Evolutionary conservation across 768 basidiomycete species (phyloP).

Genomic region (Candolleomyces efflorescens): DNA sequence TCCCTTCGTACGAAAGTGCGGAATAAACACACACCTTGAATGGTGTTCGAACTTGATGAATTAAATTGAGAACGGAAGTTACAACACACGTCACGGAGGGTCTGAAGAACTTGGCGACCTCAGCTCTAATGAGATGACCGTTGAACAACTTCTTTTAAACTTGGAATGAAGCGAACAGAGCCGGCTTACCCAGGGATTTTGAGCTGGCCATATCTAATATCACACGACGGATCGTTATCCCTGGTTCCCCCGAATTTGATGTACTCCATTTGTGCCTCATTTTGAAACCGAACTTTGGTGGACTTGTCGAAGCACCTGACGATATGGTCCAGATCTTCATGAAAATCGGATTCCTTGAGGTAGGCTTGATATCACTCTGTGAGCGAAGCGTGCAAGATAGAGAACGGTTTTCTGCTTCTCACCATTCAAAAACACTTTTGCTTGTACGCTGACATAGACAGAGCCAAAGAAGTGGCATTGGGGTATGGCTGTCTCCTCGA

Average conservation of each 20-base stretch:
- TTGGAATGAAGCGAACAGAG: not conserved
- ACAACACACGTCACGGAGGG: constrained; percentile 17
- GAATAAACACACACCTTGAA: constrained; percentile 8
- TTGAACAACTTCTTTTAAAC: too few relatives aligned
- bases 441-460: constrained; percentile 40
- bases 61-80: constrained; percentile 12
- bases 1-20: not conserved
- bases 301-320: constrained; percentile 36
- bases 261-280: constrained; percentile 29
- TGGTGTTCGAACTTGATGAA: not conserved
- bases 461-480: constrained; percentile 44
- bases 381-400: not conserved
- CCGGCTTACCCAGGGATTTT: constrained; percentile 35
- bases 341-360: constrained; percentile 32
- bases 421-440: constrained; percentile 31
- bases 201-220: constrained; percentile 39
- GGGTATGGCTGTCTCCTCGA: constrained; percentile 40
- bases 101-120: constrained; percentile 16
- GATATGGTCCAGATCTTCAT: constrained; percentile 35
- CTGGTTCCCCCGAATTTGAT: constrained; percentile 37
- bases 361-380: constrained; percentile 19
- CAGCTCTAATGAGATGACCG: not conserved
- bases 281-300: constrained; percentile 37
- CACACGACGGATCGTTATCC: constrained; percentile 31
- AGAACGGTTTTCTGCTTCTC: not conserved